phyloP scores from a whole-genome alignment of 768 basidiomycete species.

The Trametes cinnabarina region DNA sequence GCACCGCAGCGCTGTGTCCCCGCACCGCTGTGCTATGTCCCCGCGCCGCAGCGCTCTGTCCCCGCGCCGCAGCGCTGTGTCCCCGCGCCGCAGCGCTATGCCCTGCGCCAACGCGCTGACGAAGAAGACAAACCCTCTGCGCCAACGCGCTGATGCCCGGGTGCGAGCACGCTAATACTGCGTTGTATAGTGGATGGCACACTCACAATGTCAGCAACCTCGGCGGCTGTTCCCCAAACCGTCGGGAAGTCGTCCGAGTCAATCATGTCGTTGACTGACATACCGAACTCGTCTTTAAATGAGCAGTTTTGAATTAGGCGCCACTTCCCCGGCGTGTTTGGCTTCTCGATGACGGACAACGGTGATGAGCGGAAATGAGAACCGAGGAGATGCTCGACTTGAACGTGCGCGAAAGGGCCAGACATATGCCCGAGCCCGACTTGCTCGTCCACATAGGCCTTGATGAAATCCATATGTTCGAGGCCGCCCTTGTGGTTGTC shows the following conservation, averaged over 20 bases:
- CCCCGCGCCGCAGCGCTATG: too few relatives aligned
- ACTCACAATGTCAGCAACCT: too few relatives aligned
- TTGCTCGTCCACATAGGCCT: background rate
- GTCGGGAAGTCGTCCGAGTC: slow-evolving; percentile 5
- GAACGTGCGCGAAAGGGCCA: background rate
- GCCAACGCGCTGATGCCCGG: too few relatives aligned
- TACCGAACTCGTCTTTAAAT: background rate
- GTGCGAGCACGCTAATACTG: too few relatives aligned
- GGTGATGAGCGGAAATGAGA: slow-evolving; percentile 6
- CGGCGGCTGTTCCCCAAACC: slow-evolving; percentile 4
- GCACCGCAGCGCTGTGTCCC: too few relatives aligned
- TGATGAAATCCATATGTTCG: slow-evolving; percentile 5
- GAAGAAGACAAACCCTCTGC: too few relatives aligned
- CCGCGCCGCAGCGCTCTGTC: too few relatives aligned
- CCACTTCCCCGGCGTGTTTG: background rate
- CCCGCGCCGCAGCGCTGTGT: too few relatives aligned
- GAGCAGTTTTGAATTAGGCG: slow-evolving; percentile 7
- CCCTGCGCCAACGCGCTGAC: too few relatives aligned
- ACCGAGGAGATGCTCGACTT: background rate
- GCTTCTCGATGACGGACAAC: slow-evolving; percentile 4
- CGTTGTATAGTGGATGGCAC: too few relatives aligned
- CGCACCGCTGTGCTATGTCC: too few relatives aligned
- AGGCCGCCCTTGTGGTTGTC: background rate
- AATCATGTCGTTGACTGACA: slow-evolving; percentile 6
- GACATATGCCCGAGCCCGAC: background rate